Base-by-base conservation (phyloP, 352 stramenopile genomes). In the Phytophthora parvispora region DNA sequence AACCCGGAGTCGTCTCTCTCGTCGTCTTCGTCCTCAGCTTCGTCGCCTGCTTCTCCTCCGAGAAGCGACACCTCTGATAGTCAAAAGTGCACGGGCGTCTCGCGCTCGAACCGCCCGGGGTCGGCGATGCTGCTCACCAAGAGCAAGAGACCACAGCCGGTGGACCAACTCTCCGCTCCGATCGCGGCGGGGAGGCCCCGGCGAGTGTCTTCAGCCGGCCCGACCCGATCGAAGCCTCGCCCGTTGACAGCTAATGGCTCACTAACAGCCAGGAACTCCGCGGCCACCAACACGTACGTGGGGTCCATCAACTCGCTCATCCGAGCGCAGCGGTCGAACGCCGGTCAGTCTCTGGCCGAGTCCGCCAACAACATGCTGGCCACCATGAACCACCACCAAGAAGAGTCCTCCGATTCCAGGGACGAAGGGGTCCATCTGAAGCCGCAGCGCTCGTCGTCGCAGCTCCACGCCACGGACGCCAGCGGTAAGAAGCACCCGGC, bases 281-380 rank as follows among this genome's bases (percentile, higher is more conserved):
- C 15, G 7, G 28, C 6, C 49, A 78, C 27, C 8, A 62, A 63
- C 15, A 72, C 74, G 2, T 90, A 84, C 43, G 87, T 92, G 2
- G 81, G 83, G 1, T 91, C 85, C 1, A 91, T 86, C 15, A 87
- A 68, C 25, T 92, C 85, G 45, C 74, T 93, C 10, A 92, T 95
- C 13, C 78, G 76, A 65, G 86, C 84, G 5, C 85, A 92, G 52
- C 64, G 84, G 1, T 53, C 60, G 15, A 81, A 78, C 43, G 78
- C 72, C 12, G 79, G 77, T 0, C 80, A 89, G 52, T 84, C 79
- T 2, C 64, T 93, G 15, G 74, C 84, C 0, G 81, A 89, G 8
- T 83, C 83, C 0, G 81, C 77, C 12, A 77, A 91, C 60, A 56
- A 51, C 53, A 81, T 83, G 69, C 28, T 90, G 22, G 80, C 82